phyloP scores from a whole-genome alignment of 129 eudicot species.

The Pittosporum tobira region DNA sequence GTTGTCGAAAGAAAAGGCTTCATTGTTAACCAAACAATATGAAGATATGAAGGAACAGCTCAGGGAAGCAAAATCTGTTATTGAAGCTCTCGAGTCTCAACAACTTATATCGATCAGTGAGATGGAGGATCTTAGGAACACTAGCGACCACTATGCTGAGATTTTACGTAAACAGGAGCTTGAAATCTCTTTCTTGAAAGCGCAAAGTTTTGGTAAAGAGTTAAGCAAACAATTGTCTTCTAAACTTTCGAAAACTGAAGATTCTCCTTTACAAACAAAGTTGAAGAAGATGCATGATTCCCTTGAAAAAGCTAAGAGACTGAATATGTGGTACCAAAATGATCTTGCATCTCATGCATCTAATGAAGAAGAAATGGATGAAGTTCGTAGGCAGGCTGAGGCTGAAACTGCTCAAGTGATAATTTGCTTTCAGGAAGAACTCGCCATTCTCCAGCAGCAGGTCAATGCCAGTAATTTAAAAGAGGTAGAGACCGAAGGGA shows the following conservation, averaged over 20 bases:
- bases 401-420: conserved; percentile 98
- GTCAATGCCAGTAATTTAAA: conserved; percentile 37
- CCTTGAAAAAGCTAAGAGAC: conserved; percentile 72
- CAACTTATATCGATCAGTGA: conserved; percentile 58
- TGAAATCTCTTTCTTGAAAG: conserved; percentile 39
- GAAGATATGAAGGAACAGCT: conserved; percentile 48
- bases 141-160: conserved; percentile 27
- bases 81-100: conserved; percentile 79
- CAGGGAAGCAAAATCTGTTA: conserved; percentile 48
- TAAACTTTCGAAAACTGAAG: conserved; percentile 24
- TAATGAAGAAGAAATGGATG: conserved; percentile 81
- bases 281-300: conserved; percentile 71
- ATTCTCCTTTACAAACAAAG: conserved; percentile 49
- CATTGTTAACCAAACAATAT: conserved; percentile 31
- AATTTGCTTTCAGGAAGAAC: conserved; percentile 89
- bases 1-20: conserved; percentile 34
- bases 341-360: conserved; percentile 46
- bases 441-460: conserved; percentile 62
- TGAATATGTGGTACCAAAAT: conserved; percentile 53
- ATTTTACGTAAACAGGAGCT: conserved; percentile 38
- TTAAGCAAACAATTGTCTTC: conserved; percentile 23
- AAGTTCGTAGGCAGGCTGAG: conserved; percentile 77
- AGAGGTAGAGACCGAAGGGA: conserved; percentile 42
- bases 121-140: conserved; percentile 64
- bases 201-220: conserved; percentile 27